A percentile compares a stretch with the other conserved stretches of the same genome.
These are phyloP conservation scores for Eucalyptus regnans DNA, from an alignment of 345 rosid species.

Conservation along the genomic window DNA sequence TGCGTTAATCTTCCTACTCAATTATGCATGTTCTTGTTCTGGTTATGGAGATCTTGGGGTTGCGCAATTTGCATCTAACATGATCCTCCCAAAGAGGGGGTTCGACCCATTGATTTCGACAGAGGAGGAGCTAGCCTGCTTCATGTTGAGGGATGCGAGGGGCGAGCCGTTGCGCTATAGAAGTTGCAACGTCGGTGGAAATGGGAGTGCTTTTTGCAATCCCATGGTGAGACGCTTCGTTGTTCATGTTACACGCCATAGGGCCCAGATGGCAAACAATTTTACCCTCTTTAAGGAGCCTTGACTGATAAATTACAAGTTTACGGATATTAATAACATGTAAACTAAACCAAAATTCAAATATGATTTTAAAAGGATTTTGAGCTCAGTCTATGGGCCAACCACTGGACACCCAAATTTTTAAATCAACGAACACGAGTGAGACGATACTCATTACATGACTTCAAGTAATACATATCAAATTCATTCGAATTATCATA, in stretches of 20 bases:
- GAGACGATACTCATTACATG: not conserved
- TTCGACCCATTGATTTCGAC: too few relatives aligned
- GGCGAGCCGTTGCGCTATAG: not conserved
- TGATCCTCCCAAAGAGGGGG: too few relatives aligned
- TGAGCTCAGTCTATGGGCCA: not conserved
- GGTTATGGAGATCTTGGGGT: too few relatives aligned
- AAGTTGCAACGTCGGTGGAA: not conserved
- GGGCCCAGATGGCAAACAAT: not conserved
- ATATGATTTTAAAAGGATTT: not conserved
- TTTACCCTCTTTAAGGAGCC: not conserved
- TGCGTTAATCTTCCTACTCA: too few relatives aligned
- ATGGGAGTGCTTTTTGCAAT: not conserved
- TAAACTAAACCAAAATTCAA: not conserved
- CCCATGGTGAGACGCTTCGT: not conserved
- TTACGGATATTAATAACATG: too few relatives aligned
- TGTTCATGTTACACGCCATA: not conserved
- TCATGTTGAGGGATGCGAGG: not conserved
- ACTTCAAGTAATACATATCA: not conserved
- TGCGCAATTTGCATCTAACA: too few relatives aligned
- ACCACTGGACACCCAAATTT: not conserved
- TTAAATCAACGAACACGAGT: rapidly evolving
- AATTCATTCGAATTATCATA: not conserved
- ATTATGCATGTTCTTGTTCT: too few relatives aligned
- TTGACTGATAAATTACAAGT: not conserved
- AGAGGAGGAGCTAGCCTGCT: not conserved